Evolutionary conservation across 2,329 filamentous ascomycete species (phyloP), one percentile per base, ranked within the genome.

Genomic region (Fusarium anthophilum): DNA sequence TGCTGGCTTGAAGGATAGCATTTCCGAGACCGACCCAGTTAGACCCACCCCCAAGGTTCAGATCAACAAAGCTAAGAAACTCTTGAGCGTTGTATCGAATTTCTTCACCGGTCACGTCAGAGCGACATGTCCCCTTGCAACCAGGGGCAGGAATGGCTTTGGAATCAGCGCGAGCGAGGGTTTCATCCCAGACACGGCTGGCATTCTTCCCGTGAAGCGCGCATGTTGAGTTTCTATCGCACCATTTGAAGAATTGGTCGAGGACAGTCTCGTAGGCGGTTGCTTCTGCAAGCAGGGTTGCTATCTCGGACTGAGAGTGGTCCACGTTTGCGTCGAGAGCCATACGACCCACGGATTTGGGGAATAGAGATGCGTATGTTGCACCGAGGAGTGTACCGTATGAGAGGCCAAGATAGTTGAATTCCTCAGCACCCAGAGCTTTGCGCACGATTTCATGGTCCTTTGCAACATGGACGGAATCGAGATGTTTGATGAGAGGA

Each of bases 331-430:
- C 77, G 30, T 81, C 80, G 13, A 81, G 72, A 11, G 74, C 65
- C 69, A 81, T 75, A 3, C 80, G 78, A 3, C 75, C 74, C 6
- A 80, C 72, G 2, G 65, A 66, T 13, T 76, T 54, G 4, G 80
- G 78, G 15, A 78, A 80, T 65, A 83, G 76, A 3, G 78, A 76
- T 5, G 80, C 79, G 48, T 81, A 83, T 5, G 79, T 79, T 15
- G 66, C 58, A 2, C 83, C 83, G 13, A 84, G 66, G 15, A 82
- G 45, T 4, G 80, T 81, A 1, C 83, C 82, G 48, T 84, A 84
- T 9, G 80, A 83, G 51, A 82, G 74, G 1, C 83, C 82, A 58
- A 82, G 80, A 45, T 79, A 81, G 47, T 80, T 77, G 44, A 81
- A 68, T n/a, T 79, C 76, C 2, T 76, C 55, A 1, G 61, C 35